phyloP scores from a whole-genome alignment of 495 filamentous ascomycete species.

The Penicillium pulvis region DNA sequence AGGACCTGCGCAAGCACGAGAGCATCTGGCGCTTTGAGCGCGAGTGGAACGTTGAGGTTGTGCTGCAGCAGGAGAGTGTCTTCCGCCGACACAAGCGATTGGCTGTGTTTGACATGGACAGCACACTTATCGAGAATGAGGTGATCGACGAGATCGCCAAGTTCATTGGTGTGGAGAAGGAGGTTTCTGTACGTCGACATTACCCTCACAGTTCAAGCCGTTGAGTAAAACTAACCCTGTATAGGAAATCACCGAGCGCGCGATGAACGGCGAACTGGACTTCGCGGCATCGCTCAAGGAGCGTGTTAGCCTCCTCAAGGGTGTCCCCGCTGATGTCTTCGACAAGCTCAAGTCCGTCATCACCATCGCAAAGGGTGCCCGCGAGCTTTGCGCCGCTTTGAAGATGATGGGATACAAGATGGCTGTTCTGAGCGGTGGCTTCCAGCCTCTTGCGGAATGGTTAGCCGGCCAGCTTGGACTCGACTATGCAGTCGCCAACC shows the following conservation, averaged over 20 bases:
- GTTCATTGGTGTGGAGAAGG: conserved; percentile 69
- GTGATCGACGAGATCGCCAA: conserved; percentile 93
- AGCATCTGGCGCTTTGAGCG: conserved; percentile 78
- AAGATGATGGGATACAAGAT: conserved; percentile 78
- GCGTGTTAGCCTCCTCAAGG: conserved; percentile 77
- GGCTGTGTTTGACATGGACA: conserved; percentile 97
- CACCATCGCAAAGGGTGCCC: conserved; percentile 79
- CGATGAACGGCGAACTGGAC: conserved; percentile 97
- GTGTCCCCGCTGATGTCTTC: conserved; percentile 78
- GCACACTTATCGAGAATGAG: conserved; percentile 92
- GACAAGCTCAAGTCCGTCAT: conserved; percentile 70
- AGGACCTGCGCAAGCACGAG: conserved; percentile 74
- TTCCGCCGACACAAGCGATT: conserved; percentile 77
- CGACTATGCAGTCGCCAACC: conserved; percentile 86
- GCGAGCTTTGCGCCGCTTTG: conserved; percentile 68
- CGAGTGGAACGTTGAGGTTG: conserved; percentile 85
- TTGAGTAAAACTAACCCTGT: neutral
- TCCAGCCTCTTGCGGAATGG: conserved; percentile 85
- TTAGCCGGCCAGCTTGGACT: conserved; percentile 77
- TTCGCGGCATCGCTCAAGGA: conserved; percentile 80
- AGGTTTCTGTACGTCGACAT: conserved; percentile 60
- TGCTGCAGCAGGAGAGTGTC: conserved; percentile 69
- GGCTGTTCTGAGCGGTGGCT: conserved; percentile 89
- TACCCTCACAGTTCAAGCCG: no score
- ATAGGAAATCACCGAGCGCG: conserved; percentile 79